A percentile compares a stretch with the other conserved stretches of the same genome.
Evolutionary conservation across 1,284 basidiomycete species (phyloP).

Genomic region (Sutorius eximius): DNA sequence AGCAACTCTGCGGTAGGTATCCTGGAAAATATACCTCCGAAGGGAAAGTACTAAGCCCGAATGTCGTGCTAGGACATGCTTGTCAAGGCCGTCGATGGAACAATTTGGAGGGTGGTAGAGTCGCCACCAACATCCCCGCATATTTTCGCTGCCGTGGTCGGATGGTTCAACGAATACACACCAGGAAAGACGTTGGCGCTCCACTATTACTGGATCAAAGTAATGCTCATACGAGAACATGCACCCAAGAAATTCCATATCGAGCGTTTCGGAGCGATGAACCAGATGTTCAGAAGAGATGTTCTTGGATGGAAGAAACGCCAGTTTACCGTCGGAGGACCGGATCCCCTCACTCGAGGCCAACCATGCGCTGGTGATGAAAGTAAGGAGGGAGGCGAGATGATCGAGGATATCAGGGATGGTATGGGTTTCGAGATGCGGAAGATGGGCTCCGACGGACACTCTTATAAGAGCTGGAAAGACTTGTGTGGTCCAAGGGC

Average conservation of each 20-base stretch:
- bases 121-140: background rate
- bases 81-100: constrained; percentile 2
- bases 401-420: constrained; percentile 1
- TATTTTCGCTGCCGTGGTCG: background rate
- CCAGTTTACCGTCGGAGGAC: background rate
- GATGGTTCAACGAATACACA: constrained; percentile 1
- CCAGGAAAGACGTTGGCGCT: constrained; percentile 1
- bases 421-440: constrained; percentile 2
- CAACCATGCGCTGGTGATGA: background rate
- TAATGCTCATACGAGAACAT: constrained; percentile 3
- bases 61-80: background rate
- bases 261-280: background rate
- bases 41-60: background rate
- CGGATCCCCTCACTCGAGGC: background rate
- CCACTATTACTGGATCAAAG: constrained; percentile 1
- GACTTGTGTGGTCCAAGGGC: background rate
- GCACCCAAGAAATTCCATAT: constrained; percentile 1
- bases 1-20: background rate
- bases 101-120: background rate
- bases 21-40: background rate
- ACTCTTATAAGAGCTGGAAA: constrained; percentile 1
- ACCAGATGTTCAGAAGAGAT: background rate
- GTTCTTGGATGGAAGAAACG: background rate
- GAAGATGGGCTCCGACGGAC: background rate
- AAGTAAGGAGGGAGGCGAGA: background rate